Evolutionary conservation across 306 rosid genomes (phyloP), one percentile per base, ranked within the genome.

Genomic region (Heteromeles arbutifolia): DNA sequence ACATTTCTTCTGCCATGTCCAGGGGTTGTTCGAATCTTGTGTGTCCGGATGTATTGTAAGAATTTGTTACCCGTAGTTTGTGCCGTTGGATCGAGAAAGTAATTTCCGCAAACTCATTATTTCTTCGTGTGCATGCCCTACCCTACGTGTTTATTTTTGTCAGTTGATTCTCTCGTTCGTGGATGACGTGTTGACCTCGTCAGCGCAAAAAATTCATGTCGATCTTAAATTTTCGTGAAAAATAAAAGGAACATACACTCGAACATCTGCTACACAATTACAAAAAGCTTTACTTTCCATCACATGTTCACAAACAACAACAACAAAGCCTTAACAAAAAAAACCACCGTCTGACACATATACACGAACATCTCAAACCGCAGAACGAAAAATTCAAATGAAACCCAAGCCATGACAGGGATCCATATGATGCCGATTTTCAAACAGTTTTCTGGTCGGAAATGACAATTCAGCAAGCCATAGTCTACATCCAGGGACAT

Each of bases 391-490:
- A 50, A 4, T 50, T 41, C 32, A 64, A 31, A 26, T 31, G 43
- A 31, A 17, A 59, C 21, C 6, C 77, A 74, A 25, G 59, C 19
- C 44, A 44, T 15, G 10, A 11, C 43, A 74, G 29, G 69, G 69
- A 62, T 73, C 15, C n/a, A 63, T 25, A 21, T 11, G 68, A 74
- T 18, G 3, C 31, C 17, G 69, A 25, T 73, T 14, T 25, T 26
- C 11, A 74, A 19, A 25, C 43, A 25, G 44, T 74, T 58, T 43
- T 44, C 61, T 28, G 5, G 2, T 8, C 5, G 4, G 8, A 24
- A 63, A 43, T 62, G 64, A 19, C 67, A 17, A 26, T 31, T 37
- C 69, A 48, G 8, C 80, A 75, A 66, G 74, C 59, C 56, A 41
- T 28, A 59, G 68, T 61, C 58, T 77, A 57, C 39, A 14, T 52